Percentiles rank a stretch among this genome's conserved stretches.
phyloP scores from a whole-genome alignment of 2,329 filamentous ascomycete species.

The Trichoderma sp. region DNA sequence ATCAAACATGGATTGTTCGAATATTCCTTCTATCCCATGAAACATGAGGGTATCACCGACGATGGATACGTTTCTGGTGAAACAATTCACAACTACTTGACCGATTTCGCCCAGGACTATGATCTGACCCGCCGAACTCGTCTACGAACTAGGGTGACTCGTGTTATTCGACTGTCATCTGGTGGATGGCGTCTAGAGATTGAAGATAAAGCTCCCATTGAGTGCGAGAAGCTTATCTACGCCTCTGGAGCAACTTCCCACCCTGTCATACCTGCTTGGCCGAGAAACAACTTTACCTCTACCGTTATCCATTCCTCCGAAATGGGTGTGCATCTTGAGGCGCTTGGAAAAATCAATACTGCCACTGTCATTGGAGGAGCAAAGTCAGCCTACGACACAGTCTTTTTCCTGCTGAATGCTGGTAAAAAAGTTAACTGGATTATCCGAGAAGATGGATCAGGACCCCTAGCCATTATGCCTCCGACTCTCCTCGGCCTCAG shows the following conservation, averaged over 20 bases:
- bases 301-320: constrained; percentile 32
- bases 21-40: constrained; percentile 35
- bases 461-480: background rate
- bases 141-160: constrained; percentile 21
- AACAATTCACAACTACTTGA: constrained; percentile 31
- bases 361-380: constrained; percentile 33
- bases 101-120: constrained; percentile 29
- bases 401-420: constrained; percentile 30
- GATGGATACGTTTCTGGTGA: constrained; percentile 31
- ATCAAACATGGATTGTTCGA: constrained; percentile 34
- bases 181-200: constrained; percentile 28
- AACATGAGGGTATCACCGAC: constrained; percentile 27
- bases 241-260: constrained; percentile 26
- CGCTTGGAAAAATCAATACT: background rate
- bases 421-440: constrained; percentile 35
- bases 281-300: constrained; percentile 23
- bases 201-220: constrained; percentile 20
- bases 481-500: constrained; percentile 25
- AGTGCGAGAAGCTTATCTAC: constrained; percentile 27
- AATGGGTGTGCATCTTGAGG: constrained; percentile 20
- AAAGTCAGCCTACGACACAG: constrained; percentile 36
- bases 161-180: constrained; percentile 15
- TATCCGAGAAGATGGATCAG: constrained; percentile 27
- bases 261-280: constrained; percentile 26
- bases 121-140: constrained; percentile 22